phyloP scores from a whole-genome alignment of 1,284 basidiomycete species.

The Sphaerobolus stellatus region DNA sequence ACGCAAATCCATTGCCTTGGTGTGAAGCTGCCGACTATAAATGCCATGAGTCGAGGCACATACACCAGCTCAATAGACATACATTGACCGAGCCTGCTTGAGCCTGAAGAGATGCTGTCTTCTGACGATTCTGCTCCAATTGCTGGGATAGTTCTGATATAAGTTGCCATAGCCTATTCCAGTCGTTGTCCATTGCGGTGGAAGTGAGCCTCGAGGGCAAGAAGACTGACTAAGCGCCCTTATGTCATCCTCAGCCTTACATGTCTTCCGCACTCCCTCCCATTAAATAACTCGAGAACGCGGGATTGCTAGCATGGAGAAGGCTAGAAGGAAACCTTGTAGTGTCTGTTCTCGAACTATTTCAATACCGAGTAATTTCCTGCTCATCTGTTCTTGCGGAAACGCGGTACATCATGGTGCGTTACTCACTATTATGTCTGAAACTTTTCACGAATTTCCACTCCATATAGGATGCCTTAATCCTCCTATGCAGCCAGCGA shows the following conservation, averaged over 20 bases:
- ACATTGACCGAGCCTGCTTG: constrained; percentile 1
- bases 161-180: constrained; percentile 74
- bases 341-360: neutral
- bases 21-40: constrained; percentile 54
- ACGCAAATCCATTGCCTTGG: constrained; percentile 81
- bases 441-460: neutral
- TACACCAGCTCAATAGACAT: neutral
- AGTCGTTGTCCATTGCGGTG: constrained; percentile 62
- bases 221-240: neutral
- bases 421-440: neutral
- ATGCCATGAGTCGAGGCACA: neutral
- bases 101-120: constrained; percentile 43
- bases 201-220: neutral
- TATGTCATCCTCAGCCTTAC: neutral
- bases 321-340: neutral
- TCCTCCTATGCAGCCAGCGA: neutral
- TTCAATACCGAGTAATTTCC: neutral
- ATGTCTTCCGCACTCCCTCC: neutral
- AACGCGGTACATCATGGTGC: neutral
- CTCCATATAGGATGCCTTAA: neutral
- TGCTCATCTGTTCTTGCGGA: neutral
- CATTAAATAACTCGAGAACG: neutral
- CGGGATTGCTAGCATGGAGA: neutral
- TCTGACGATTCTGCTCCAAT: constrained; percentile 81
- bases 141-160: constrained; percentile 85